Percentiles rank a stretch among this genome's conserved stretches.
phyloP scores from a whole-genome alignment of 352 stramenopile species.

The Phytophthora cryptogea region DNA sequence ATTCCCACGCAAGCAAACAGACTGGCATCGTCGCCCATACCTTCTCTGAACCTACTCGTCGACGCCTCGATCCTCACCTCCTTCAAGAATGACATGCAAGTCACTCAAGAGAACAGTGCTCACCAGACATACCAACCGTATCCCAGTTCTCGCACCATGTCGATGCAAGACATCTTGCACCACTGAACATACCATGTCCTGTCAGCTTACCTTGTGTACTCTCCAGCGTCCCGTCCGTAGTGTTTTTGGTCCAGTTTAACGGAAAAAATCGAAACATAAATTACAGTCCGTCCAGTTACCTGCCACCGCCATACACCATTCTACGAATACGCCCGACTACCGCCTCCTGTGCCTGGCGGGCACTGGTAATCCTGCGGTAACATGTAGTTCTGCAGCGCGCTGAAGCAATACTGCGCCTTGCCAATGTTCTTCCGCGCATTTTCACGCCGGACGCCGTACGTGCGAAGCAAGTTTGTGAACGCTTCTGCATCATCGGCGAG shows the following conservation, averaged over 20 bases:
- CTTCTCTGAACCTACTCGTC: conserved; percentile 71
- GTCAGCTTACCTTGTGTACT: conserved; percentile 2
- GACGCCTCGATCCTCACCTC: conserved; percentile 70
- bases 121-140: conserved; percentile 12
- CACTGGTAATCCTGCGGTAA: conserved; percentile 79
- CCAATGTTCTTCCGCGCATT: conserved; percentile 90
- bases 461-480: conserved; percentile 72
- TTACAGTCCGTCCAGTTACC: conserved; percentile 19
- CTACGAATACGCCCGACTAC: conserved; percentile 65
- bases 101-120: conserved; percentile 11
- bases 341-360: conserved; percentile 78
- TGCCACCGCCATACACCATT: background rate
- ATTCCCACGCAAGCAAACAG: conserved; percentile 12
- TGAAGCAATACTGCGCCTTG: conserved; percentile 86
- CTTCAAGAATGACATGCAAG: conserved; percentile 54
- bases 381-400: conserved; percentile 82
- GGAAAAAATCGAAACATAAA: conserved; percentile 36
- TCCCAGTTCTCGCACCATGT: conserved; percentile 54
- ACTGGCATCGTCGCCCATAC: conserved; percentile 35
- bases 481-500: conserved; percentile 49
- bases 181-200: conserved; percentile 23
- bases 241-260: conserved; percentile 24
- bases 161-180: conserved; percentile 69
- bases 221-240: conserved; percentile 22
- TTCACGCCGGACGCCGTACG: conserved; percentile 78